Evolutionary conservation across 2,329 filamentous ascomycete genomes (phyloP).

Genomic region (Aulographum hederae): DNA sequence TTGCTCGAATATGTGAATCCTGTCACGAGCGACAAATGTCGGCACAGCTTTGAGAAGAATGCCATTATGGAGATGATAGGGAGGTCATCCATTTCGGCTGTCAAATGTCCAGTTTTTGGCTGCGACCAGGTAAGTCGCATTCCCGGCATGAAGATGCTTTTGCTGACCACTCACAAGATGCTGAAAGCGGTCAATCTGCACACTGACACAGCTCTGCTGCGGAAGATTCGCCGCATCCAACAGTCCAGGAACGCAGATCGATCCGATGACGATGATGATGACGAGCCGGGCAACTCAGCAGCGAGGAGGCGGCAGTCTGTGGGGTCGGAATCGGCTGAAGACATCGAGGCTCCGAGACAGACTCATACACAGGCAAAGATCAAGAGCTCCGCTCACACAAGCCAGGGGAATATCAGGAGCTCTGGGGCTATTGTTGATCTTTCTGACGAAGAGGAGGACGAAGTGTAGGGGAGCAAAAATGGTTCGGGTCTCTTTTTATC

Average conservation of each 20-base stretch:
- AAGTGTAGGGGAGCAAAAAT: too few species aligned
- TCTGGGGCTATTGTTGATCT: too few species aligned
- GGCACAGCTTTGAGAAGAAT: conserved; percentile 52
- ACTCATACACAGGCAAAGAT: too few species aligned
- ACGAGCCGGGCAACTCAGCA: conserved; percentile 6
- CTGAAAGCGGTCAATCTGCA: conserved; percentile 14
- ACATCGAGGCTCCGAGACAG: background rate
- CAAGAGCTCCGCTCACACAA: too few species aligned
- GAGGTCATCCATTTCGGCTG: conserved; percentile 12
- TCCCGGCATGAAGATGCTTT: background rate
- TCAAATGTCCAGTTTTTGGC: conserved; percentile 46
- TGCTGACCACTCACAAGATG: background rate
- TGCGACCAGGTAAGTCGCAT: conserved; percentile 30
- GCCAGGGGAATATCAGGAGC: too few species aligned
- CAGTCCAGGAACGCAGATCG: conserved; percentile 10
- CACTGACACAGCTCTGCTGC: conserved; percentile 14
- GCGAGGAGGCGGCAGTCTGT: background rate
- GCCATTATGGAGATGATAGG: conserved; percentile 39
- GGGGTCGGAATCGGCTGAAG: background rate
- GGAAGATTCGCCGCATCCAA: conserved; percentile 20
- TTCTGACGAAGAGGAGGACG: too few species aligned
- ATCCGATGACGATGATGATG: conserved; percentile 12
- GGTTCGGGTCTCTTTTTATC: too few species aligned
- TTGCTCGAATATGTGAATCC: conserved; percentile 46
- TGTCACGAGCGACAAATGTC: conserved; percentile 47